phyloP scores from a whole-genome alignment of 2,329 filamentous ascomycete genomes.

The Pyrenophora seminiperda region DNA sequence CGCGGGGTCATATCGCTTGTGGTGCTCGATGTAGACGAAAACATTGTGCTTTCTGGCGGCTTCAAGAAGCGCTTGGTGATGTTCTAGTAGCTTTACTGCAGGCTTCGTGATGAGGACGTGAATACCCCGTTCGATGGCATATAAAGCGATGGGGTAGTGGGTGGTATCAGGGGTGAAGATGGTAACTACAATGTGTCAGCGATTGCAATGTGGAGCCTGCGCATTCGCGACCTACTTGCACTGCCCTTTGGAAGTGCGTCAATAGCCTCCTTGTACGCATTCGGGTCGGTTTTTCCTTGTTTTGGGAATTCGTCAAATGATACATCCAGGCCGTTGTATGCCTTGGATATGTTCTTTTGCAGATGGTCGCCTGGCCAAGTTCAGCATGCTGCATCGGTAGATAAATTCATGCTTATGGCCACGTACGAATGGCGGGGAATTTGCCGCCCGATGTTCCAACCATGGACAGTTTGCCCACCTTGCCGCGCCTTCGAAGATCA shows the following conservation, averaged over 20 bases:
- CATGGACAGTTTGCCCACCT: conserved; percentile 86
- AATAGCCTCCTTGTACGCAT: conserved; percentile 87
- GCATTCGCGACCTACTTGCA: conserved; percentile 58
- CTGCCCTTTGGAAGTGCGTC: conserved; percentile 80
- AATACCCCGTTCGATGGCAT: conserved; percentile 84
- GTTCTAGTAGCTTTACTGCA: conserved; percentile 79
- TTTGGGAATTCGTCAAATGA: conserved; percentile 82
- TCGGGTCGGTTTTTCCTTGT: conserved; percentile 73
- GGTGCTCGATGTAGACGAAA: conserved; percentile 92
- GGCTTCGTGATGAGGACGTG: conserved; percentile 96
- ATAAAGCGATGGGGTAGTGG: conserved; percentile 88
- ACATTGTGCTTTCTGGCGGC: conserved; percentile 76
- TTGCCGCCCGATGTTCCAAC: conserved; percentile 87
- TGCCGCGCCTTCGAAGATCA: conserved; percentile 84
- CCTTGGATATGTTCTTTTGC: conserved; percentile 81
- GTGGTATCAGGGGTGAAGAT: conserved; percentile 96
- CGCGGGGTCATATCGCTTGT: conserved; percentile 93
- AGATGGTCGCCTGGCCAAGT: conserved; percentile 72
- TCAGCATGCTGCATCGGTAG: conserved; percentile 21
- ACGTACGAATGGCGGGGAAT: conserved; percentile 85
- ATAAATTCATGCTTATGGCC: not conserved
- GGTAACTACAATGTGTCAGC: conserved; percentile 62
- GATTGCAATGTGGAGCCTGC: not conserved
- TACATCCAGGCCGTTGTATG: conserved; percentile 87
- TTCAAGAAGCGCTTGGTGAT: conserved; percentile 77